Base-by-base conservation (phyloP, 306 rosid genomes). In the Fragaria iinumae region DNA sequence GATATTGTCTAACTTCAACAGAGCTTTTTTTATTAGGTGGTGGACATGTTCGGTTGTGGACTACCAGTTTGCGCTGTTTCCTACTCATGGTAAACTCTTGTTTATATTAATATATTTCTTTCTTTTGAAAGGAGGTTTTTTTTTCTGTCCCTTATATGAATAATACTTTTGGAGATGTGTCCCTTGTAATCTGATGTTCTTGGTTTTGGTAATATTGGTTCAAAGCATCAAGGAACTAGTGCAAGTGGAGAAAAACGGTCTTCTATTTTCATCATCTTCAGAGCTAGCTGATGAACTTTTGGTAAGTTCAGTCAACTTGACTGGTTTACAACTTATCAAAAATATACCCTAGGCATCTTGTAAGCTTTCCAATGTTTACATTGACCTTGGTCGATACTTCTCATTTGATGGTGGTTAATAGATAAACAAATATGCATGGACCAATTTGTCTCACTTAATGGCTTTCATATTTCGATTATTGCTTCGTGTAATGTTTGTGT, bases 41-140 rank as follows among this genome's bases (percentile, higher is more conserved):
- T 95, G 77, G 98, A 95, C 85, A 95, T 95, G 98, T 95, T 95
- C 59, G 98, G 98, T 71, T 95, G 98, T 85, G 97, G 98, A 68
- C 86, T 95, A 76, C 98, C 97, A 34, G 98, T 92, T 81, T 95
- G 97, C 80, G 98, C 98, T 7, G 97, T 92, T 83, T 92, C 98
- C 6, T 95, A 95, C 86, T 95, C 97, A 64, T 95, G 98, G 98
- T 95, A 82, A 70, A 80, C 70, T 74, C 64, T 32, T 53, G 47
- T 4, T 44, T 43, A 44, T 43, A 59, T 16, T 74, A 2, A 10
- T 27, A 27, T 27, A 27, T 27, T 27, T 27, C 27, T 43, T 73
- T 23, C 17, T 10, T 74, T 20, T 71, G 69, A 50, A 21, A 11
- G 32, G 32, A 44, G 25, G 27, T 1, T 27, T 27, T 27, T 27